Conservation (phyloP, 257 asterid species). For the Hygrophila difformis region DNA sequence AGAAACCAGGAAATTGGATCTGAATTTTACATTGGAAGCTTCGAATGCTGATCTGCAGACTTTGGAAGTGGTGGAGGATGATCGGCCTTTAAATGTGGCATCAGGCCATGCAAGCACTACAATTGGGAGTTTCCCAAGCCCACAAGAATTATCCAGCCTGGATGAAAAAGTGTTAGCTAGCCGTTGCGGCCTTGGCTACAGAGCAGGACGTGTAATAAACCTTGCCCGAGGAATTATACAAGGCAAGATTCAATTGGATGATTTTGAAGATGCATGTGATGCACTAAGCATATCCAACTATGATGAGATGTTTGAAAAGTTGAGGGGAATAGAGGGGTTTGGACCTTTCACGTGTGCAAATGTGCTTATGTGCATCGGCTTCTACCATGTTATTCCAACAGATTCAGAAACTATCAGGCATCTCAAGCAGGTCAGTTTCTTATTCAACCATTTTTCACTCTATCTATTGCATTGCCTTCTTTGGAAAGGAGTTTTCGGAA, state of each 20-base stretch:
- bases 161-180: slow-evolving; percentile 45
- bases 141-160: slow-evolving; percentile 49
- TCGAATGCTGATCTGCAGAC: slow-evolving; percentile 6
- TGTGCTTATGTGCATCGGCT: slow-evolving; percentile 86
- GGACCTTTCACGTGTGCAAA: slow-evolving; percentile 85
- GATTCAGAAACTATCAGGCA: slow-evolving; percentile 92
- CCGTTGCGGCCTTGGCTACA: slow-evolving; percentile 70
- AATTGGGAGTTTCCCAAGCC: slow-evolving; percentile 68
- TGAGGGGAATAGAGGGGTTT: slow-evolving; percentile 60
- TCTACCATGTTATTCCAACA: slow-evolving; percentile 70
- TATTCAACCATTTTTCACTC: neutral
- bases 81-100: slow-evolving; percentile 12
- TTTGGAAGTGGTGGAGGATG: slow-evolving; percentile 14
- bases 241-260: slow-evolving; percentile 44
- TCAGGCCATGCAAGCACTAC: slow-evolving; percentile 6
- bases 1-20: slow-evolving; percentile 5
- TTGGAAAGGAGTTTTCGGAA: too few species aligned
- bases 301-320: slow-evolving; percentile 44
- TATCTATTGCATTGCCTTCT: neutral
- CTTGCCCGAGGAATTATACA: slow-evolving; percentile 55
- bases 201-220: slow-evolving; percentile 66
- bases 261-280: slow-evolving; percentile 37
- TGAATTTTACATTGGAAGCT: slow-evolving; percentile 5
- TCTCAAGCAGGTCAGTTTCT: slow-evolving; percentile 51
- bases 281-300: slow-evolving; percentile 31